phyloP scores from a whole-genome alignment of 2,329 filamentous ascomycete species.

The Coleophoma crateriformis region DNA sequence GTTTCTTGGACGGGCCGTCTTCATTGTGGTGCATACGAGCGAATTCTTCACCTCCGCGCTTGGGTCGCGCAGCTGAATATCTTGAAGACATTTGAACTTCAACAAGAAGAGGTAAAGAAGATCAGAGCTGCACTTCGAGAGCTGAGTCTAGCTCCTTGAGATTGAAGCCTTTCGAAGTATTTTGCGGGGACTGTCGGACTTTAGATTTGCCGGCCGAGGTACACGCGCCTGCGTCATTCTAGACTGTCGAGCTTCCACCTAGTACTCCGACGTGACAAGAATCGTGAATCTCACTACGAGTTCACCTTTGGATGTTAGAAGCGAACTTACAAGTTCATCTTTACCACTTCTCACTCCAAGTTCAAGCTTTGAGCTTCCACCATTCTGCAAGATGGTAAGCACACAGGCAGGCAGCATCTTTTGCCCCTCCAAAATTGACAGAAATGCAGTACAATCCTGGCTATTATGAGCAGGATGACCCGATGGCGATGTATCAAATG shows the following conservation, averaged over 20 bases:
- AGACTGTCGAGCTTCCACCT: slow-evolving; percentile 8
- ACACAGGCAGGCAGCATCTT: no score
- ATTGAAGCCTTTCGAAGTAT: no score
- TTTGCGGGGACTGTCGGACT: slow-evolving; percentile 3
- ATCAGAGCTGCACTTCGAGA: no score
- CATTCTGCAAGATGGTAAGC: not conserved
- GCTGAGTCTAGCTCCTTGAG: no score
- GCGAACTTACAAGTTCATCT: no score
- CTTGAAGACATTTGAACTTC: slow-evolving; percentile 45
- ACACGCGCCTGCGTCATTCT: slow-evolving; percentile 11
- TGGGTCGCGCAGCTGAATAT: slow-evolving; percentile 67
- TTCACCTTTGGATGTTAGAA: no score
- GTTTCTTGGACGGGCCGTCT: slow-evolving; percentile 58
- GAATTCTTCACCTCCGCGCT: slow-evolving; percentile 77
- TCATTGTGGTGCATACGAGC: slow-evolving; percentile 67
- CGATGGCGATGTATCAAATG: slow-evolving; percentile 24
- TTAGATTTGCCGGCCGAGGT: slow-evolving; percentile 10
- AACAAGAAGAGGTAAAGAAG: no score
- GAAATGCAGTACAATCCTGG: slow-evolving; percentile 17
- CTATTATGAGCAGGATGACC: slow-evolving; percentile 23
- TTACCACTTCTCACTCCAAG: no score
- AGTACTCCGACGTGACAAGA: not conserved
- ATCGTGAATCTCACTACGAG: not conserved
- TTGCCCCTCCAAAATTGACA: slow-evolving; percentile 6
- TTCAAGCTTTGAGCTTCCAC: no score